phyloP scores from a whole-genome alignment of 2,329 filamentous ascomycete genomes.

The Xylariaceae sp. region DNA sequence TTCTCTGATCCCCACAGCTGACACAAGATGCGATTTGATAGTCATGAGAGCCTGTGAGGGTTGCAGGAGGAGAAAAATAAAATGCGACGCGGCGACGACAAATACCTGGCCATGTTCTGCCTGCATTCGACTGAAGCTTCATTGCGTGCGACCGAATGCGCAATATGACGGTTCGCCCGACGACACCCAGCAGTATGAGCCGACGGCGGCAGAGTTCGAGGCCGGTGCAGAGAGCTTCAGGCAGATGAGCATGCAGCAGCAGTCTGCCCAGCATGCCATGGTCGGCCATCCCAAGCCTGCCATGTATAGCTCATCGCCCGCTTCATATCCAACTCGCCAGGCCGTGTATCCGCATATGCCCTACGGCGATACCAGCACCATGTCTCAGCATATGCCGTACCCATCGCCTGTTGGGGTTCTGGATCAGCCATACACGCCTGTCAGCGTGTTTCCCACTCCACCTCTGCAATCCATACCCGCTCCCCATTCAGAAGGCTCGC shows the following conservation, averaged over 20 bases:
- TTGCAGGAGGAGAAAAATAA: conserved; percentile 92
- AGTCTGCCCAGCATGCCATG: conserved; percentile 42
- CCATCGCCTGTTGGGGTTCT: conserved; percentile 47
- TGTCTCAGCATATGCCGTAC: conserved; percentile 52
- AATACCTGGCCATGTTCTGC: conserved; percentile 98
- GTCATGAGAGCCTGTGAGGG: conserved; percentile 98
- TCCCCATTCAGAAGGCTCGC: conserved; percentile 39
- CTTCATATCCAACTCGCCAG: conserved; percentile 46
- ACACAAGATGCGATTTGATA: conserved; percentile 36
- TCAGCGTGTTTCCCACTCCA: conserved; percentile 53
- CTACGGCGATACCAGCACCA: conserved; percentile 45
- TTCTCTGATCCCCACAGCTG: conserved; percentile 15
- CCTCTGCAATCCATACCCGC: conserved; percentile 43
- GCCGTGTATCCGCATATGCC: conserved; percentile 46
- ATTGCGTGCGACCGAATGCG: conserved; percentile 86
- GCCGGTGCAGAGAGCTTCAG: conserved; percentile 47
- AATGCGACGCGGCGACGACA: conserved; percentile 94
- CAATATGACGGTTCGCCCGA: conserved; percentile 62
- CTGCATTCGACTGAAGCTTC: conserved; percentile 86
- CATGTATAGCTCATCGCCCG: conserved; percentile 47
- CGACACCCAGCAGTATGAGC: conserved; percentile 48
- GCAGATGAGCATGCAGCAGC: conserved; percentile 50
- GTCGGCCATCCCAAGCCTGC: conserved; percentile 40
- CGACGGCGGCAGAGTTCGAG: conserved; percentile 43
- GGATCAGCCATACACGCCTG: conserved; percentile 49